Conservation (phyloP, 2,329 filamentous ascomycete genomes). For the Chrysoporthe puriensis region DNA sequence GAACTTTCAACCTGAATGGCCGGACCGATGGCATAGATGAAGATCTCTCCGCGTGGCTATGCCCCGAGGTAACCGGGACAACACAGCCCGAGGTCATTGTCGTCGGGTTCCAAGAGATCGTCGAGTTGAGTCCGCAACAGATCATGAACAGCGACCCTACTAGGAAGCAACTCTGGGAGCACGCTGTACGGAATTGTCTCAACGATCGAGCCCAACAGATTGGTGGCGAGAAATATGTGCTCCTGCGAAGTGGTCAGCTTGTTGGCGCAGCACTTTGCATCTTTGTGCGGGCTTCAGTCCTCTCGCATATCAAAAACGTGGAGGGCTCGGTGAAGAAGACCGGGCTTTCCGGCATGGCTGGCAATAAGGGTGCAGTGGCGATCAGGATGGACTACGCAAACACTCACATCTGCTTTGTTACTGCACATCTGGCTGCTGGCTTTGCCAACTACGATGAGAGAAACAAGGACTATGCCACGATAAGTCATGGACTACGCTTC, state of each 20-base stretch:
- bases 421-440: conserved; percentile 92
- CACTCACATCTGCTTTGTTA: conserved; percentile 92
- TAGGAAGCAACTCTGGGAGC: conserved; percentile 84
- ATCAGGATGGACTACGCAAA: conserved; percentile 95
- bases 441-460: conserved; percentile 97
- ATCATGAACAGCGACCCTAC: conserved; percentile 98
- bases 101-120: conserved; percentile 96
- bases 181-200: conserved; percentile 74
- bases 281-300: conserved; percentile 78
- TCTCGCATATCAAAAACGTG: conserved; percentile 90
- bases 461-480: conserved; percentile 90
- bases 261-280: conserved; percentile 92
- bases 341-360: conserved; percentile 94
- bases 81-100: conserved; percentile 83
- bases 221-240: conserved; percentile 79
- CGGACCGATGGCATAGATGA: conserved; percentile 75
- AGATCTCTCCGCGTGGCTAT: conserved; percentile 86
- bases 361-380: conserved; percentile 96
- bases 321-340: conserved; percentile 94
- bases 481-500: conserved; percentile 84
- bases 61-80: conserved; percentile 61
- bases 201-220: conserved; percentile 70
- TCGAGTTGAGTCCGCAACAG: conserved; percentile 95
- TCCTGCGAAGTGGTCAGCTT: conserved; percentile 88
- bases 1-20: conserved; percentile 95